These are phyloP conservation scores for Penicillium angulare DNA, from an alignment of 495 filamentous ascomycete genomes.

Conservation along the genomic window DNA sequence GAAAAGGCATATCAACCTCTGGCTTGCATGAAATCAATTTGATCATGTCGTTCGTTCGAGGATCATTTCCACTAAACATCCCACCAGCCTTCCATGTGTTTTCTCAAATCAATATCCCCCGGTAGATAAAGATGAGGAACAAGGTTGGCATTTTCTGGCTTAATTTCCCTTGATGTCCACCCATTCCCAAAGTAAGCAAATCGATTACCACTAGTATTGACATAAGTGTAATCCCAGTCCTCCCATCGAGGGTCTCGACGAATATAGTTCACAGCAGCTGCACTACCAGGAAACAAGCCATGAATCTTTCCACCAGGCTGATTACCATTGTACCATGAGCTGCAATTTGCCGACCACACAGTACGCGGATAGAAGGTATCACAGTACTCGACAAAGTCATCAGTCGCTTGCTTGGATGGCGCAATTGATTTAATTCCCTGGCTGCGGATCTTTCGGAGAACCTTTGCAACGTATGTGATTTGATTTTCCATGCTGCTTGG, in stretches of 20 bases:
- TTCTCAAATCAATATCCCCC: constrained; percentile 44
- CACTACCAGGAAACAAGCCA: constrained; percentile 66
- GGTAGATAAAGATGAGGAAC: constrained; percentile 49
- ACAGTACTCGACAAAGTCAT: constrained; percentile 61
- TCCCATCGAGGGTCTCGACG: constrained; percentile 66
- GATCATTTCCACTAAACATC: constrained; percentile 36
- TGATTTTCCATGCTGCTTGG: constrained; percentile 56
- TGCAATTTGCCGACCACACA: constrained; percentile 60
- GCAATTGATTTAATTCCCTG: constrained; percentile 62
- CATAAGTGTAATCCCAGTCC: constrained; percentile 66
- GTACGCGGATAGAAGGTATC: constrained; percentile 62
- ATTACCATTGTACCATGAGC: constrained; percentile 69
- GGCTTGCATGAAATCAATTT: too few species aligned
- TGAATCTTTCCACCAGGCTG: constrained; percentile 54
- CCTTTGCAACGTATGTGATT: constrained; percentile 59
- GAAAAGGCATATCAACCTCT: too few species aligned
- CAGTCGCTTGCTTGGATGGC: constrained; percentile 52
- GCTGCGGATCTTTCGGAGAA: constrained; percentile 59
- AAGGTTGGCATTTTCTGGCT: constrained; percentile 38
- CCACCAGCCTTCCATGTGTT: constrained; percentile 53
- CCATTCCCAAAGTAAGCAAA: constrained; percentile 61
- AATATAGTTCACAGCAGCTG: constrained; percentile 54
- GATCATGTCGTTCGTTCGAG: too few species aligned
- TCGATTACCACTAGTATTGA: constrained; percentile 46
- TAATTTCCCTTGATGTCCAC: constrained; percentile 44